phyloP scores from a whole-genome alignment of 148 eudicot genomes.

The Chenopodium formosanum region DNA sequence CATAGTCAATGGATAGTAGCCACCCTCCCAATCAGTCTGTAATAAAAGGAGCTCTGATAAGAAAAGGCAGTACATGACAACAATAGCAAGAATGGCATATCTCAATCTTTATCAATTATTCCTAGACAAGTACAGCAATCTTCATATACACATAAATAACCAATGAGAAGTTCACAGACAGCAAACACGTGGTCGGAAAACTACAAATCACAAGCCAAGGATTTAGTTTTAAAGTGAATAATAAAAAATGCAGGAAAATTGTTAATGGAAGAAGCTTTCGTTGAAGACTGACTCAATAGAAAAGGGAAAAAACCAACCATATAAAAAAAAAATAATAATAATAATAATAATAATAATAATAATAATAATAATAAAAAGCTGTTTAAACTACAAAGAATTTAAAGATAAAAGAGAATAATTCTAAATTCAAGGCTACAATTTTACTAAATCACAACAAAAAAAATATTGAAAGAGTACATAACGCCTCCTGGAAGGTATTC shows the following conservation, averaged over 20 bases:
- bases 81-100: neutral
- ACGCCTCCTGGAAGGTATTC: too few species aligned
- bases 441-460: neutral
- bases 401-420: neutral
- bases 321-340: neutral
- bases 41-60: neutral
- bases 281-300: neutral
- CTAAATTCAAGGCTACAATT: neutral
- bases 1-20: conserved; percentile 71
- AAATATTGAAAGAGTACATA: neutral
- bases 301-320: neutral
- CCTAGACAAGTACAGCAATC: neutral
- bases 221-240: neutral
- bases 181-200: neutral
- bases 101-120: neutral
- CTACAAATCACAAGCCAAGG: neutral
- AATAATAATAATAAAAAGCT: too few species aligned
- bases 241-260: too few species aligned
- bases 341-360: too few species aligned
- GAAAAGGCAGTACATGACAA: neutral
- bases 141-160: neutral
- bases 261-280: neutral
- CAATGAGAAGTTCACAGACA: neutral
- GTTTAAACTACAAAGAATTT: neutral
- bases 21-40: conserved; percentile 96